phyloP scores from a whole-genome alignment of 768 basidiomycete species.

The Pisolithus sp. region DNA sequence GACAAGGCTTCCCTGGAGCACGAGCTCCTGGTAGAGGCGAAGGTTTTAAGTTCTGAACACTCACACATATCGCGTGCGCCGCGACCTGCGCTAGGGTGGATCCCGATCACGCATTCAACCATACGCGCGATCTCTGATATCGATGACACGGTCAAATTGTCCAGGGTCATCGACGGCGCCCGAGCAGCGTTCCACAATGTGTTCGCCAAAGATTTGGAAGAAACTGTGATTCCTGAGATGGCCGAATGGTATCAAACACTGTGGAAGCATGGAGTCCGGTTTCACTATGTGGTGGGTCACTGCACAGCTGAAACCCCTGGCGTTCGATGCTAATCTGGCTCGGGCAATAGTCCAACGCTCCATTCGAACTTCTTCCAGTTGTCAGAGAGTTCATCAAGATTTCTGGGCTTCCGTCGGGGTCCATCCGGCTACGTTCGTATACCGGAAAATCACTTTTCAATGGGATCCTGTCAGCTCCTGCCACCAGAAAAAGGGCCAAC shows the following conservation, averaged over 20 bases:
- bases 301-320: not conserved
- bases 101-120: conserved; percentile 54
- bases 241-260: conserved; percentile 67
- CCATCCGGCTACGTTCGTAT: conserved; percentile 79
- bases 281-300: conserved; percentile 80
- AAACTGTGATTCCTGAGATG: conserved; percentile 79
- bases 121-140: conserved; percentile 88
- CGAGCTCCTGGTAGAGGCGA: conserved; percentile 52
- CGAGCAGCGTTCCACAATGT: conserved; percentile 84
- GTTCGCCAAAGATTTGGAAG: conserved; percentile 78
- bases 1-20: conserved; percentile 35
- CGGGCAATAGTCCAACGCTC: conserved; percentile 71
- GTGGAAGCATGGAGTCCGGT: conserved; percentile 66
- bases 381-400: conserved; percentile 69
- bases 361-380: conserved; percentile 77
- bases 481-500: conserved; percentile 74
- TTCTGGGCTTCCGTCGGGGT: conserved; percentile 66
- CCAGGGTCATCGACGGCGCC: conserved; percentile 73
- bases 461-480: conserved; percentile 75
- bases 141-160: conserved; percentile 74
- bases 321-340: not conserved
- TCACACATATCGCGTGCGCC: conserved; percentile 33
- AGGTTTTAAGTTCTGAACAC: conserved; percentile 37
- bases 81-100: conserved; percentile 20
- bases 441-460: conserved; percentile 78